These are phyloP conservation scores for Citrullus mucosospermus DNA, from an alignment of 306 rosid species.

Conservation along the genomic window DNA sequence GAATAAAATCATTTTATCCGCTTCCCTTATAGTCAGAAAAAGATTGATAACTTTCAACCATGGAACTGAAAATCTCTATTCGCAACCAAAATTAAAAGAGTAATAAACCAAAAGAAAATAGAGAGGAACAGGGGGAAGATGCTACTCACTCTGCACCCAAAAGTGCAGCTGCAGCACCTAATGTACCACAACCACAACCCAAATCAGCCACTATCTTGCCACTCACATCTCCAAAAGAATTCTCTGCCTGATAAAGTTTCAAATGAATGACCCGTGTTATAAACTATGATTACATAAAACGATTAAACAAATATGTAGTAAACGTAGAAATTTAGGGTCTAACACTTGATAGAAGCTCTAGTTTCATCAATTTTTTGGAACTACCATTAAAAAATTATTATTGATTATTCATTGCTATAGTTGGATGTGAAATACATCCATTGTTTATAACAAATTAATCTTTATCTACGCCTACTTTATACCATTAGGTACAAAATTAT, in stretches of 20 bases:
- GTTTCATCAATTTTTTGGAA: background rate
- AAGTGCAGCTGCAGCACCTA: constrained; percentile 79
- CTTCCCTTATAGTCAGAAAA: background rate
- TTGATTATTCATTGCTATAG: no score
- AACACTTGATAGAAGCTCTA: no score
- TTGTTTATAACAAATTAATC: no score
- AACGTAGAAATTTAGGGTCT: background rate
- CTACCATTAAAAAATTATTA: no score
- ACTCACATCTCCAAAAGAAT: constrained; percentile 78
- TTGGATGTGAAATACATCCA: no score
- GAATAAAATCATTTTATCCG: background rate
- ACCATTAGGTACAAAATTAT: no score
- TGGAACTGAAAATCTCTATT: background rate
- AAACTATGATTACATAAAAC: background rate
- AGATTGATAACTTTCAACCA: background rate
- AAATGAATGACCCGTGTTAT: background rate
- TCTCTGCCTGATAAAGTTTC: constrained; percentile 60
- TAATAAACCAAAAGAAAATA: background rate
- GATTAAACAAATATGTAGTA: background rate
- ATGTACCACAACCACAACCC: constrained; percentile 91
- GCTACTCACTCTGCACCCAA: constrained; percentile 76
- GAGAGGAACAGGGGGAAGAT: constrained; percentile 8
- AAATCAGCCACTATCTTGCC: constrained; percentile 84
- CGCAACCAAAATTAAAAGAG: background rate
- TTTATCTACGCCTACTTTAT: no score